Evolutionary conservation across 306 rosid species (phyloP).

Genomic region (Medicago ruthenica): DNA sequence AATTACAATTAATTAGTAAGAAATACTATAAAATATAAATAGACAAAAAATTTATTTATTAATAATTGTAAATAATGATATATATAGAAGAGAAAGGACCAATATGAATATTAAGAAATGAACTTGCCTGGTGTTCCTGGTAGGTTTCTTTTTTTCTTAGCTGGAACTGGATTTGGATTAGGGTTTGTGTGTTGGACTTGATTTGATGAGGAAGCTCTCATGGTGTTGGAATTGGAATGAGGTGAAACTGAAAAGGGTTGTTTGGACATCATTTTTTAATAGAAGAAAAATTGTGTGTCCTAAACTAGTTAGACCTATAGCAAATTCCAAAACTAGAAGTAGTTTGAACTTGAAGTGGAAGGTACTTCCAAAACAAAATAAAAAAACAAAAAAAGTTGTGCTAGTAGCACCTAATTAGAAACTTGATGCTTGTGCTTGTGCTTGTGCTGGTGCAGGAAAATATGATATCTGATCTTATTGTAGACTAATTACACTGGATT

Average conservation of each 20-base stretch:
- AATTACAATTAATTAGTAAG: neutral
- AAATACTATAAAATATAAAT: neutral
- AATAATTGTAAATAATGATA: neutral
- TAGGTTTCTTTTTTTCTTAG: conserved; percentile 75
- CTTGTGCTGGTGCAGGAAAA: neutral
- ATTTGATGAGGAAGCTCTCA: conserved; percentile 30
- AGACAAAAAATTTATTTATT: neutral
- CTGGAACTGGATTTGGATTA: conserved; percentile 47
- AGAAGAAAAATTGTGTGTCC: conserved; percentile 38
- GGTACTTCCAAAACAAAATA: conserved; percentile 38
- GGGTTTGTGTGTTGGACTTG: conserved; percentile 49
- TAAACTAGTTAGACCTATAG: conserved; percentile 41
- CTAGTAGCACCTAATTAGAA: conserved; percentile 10
- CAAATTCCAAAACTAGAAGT: conserved; percentile 38
- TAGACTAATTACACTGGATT: too few species aligned
- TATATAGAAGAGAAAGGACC: too few species aligned
- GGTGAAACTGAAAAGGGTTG: conserved; percentile 42
- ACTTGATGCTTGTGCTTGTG: conserved; percentile 11
- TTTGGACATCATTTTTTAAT: conserved; percentile 47
- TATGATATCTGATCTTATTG: neutral
- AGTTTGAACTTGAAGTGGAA: conserved; percentile 5
- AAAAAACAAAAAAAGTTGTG: conserved; percentile 35
- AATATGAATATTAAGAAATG: conserved; percentile 4
- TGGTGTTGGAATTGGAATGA: conserved; percentile 50
- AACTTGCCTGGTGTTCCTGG: conserved; percentile 95